Conservation (phyloP, 441 rosid species). For the Manihot esculenta region DNA sequence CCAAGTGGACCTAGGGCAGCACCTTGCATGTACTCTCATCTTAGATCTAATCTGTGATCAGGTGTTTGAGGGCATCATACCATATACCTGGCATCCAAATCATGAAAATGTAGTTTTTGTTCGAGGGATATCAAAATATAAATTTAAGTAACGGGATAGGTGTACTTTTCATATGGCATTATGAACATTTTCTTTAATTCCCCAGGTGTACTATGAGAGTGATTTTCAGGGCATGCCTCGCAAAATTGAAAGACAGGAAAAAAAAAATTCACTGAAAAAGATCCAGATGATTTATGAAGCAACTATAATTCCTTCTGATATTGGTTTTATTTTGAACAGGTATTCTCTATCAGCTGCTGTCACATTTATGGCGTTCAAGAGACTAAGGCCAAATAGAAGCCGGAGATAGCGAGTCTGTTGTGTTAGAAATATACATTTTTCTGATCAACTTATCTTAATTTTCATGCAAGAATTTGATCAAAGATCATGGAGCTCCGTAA, state of each 20-base stretch:
- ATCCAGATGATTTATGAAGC: background rate
- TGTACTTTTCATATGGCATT: too few relatives aligned
- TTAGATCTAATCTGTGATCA: background rate
- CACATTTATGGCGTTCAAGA: constrained; percentile 91
- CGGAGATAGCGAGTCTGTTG: constrained; percentile 36
- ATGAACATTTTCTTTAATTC: background rate
- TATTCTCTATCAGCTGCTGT: constrained; percentile 93
- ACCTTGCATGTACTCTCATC: background rate
- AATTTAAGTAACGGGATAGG: background rate
- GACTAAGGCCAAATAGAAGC: constrained; percentile 49
- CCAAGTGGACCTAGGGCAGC: background rate
- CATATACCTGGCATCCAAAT: background rate
- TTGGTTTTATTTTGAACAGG: constrained; percentile 43
- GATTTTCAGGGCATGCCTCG: background rate
- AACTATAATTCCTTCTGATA: background rate
- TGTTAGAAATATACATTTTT: constrained; percentile 1
- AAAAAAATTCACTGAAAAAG: background rate
- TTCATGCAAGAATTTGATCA: background rate
- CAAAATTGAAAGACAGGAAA: background rate
- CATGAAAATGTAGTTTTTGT: background rate
- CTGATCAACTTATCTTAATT: background rate
- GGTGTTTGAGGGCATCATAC: background rate
- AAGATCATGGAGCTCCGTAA: background rate
- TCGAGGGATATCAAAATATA: too few relatives aligned
- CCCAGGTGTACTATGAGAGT: background rate